phyloP scores from a whole-genome alignment of 768 basidiomycete species.

The Tremella fuciformis region DNA sequence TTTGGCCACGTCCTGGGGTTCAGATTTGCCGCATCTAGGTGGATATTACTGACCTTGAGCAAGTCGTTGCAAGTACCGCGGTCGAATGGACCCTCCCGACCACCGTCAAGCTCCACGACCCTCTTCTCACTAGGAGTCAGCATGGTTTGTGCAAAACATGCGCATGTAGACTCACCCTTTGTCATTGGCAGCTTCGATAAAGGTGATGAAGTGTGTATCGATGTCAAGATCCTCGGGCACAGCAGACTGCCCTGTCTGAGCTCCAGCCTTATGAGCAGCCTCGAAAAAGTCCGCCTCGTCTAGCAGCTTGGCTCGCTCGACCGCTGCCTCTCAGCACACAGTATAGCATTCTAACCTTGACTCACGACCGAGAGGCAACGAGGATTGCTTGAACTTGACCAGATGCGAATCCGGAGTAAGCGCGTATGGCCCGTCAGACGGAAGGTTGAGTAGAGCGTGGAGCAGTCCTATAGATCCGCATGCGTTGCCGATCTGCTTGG shows the following conservation, averaged over 20 bases:
- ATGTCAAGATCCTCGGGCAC: conserved; percentile 66
- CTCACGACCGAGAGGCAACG: conserved; percentile 34
- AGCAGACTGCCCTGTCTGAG: conserved; percentile 65
- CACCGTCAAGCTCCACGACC: conserved; percentile 81
- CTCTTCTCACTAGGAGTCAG: conserved; percentile 50
- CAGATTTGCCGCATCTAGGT: background rate
- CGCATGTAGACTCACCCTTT: conserved; percentile 36
- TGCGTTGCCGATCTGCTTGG: conserved; percentile 68
- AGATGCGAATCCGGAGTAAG: conserved; percentile 37
- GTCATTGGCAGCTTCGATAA: conserved; percentile 64
- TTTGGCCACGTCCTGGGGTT: conserved; percentile 62
- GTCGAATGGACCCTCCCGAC: conserved; percentile 74
- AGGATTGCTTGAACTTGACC: conserved; percentile 41
- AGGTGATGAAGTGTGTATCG: conserved; percentile 82
- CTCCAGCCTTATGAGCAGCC: conserved; percentile 70
- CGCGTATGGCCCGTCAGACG: conserved; percentile 41
- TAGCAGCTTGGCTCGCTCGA: conserved; percentile 71
- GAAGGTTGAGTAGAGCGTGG: conserved; percentile 77
- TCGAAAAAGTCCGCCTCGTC: conserved; percentile 74
- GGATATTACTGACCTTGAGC: conserved; percentile 34
- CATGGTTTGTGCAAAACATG: background rate
- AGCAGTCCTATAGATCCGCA: conserved; percentile 85
- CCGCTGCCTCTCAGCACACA: conserved; percentile 13
- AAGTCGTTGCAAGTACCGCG: conserved; percentile 46
- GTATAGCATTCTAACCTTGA: background rate